Evolutionary conservation across 2,329 filamentous ascomycete species (phyloP).

Genomic region (Alternaria angustiovoidea): DNA sequence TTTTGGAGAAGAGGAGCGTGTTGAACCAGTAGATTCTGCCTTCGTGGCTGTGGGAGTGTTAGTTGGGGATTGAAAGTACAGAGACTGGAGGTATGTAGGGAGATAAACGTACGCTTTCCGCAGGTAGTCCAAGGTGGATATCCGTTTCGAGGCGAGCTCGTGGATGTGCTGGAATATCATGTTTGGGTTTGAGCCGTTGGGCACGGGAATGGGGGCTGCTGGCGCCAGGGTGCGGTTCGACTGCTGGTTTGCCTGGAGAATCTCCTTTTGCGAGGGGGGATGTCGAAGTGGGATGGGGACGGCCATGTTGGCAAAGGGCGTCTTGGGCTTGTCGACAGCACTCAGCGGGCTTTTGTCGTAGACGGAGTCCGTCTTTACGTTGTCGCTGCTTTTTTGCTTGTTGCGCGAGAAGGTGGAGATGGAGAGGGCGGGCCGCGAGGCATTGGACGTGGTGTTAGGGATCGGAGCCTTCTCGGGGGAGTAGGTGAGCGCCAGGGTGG

Average conservation of each 20-base stretch:
- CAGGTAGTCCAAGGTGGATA: slow-evolving; percentile 92
- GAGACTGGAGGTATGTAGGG: not conserved
- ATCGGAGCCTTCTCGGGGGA: slow-evolving; percentile 46
- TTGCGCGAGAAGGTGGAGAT: slow-evolving; percentile 49
- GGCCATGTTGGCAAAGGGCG: slow-evolving; percentile 41
- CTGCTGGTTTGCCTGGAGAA: slow-evolving; percentile 31
- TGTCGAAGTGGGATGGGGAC: slow-evolving; percentile 37
- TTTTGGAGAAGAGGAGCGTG: slow-evolving; percentile 87
- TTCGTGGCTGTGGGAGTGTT: slow-evolving; percentile 72
- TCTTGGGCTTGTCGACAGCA: slow-evolving; percentile 47
- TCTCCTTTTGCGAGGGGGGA: slow-evolving; percentile 40
- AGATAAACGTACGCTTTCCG: slow-evolving; percentile 76
- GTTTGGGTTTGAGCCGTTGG: slow-evolving; percentile 58
- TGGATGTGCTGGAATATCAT: slow-evolving; percentile 74
- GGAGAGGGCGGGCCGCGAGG: slow-evolving; percentile 48
- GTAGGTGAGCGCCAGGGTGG: slow-evolving; percentile 46
- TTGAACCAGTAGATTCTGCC: slow-evolving; percentile 98
- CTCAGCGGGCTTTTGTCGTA: slow-evolving; percentile 44
- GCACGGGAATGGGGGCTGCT: slow-evolving; percentile 40
- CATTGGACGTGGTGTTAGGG: slow-evolving; percentile 24
- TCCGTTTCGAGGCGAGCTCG: slow-evolving; percentile 87
- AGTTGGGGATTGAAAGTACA: no score
- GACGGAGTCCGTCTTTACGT: slow-evolving; percentile 24
- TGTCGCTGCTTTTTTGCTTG: slow-evolving; percentile 49
- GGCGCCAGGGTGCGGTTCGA: slow-evolving; percentile 36